These are phyloP conservation scores for Blastocystis sp. DNA, from an alignment of 352 stramenopile species.

Conservation along the genomic window DNA sequence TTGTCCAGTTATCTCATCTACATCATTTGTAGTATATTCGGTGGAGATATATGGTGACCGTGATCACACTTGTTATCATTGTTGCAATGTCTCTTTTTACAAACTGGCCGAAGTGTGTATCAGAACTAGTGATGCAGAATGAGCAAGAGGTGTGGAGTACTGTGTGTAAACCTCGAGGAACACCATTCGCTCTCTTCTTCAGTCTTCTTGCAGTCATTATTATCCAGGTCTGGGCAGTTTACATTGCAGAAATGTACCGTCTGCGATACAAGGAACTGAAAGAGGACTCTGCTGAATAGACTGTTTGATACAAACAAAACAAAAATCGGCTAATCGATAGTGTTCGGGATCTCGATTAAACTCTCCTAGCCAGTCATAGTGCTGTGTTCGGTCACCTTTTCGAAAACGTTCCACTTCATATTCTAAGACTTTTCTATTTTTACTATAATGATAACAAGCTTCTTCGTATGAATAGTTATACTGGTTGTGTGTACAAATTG, in stretches of 20 bases:
- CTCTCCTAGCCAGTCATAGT: constrained; percentile 31
- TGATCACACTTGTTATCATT: constrained; percentile 22
- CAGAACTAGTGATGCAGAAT: neutral
- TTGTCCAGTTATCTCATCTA: neutral
- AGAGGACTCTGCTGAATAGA: neutral
- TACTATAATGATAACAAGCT: constrained; percentile 53
- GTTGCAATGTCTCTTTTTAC: constrained; percentile 2
- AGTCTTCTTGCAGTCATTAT: constrained; percentile 35
- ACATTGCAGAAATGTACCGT: constrained; percentile 51
- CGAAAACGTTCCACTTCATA: neutral
- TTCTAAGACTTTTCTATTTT: constrained; percentile 24
- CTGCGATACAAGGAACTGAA: constrained; percentile 12
- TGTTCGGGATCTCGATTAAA: constrained; percentile 53
- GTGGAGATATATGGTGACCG: constrained; percentile 27
- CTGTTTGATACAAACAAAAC: constrained; percentile 9
- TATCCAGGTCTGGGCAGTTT: constrained; percentile 23
- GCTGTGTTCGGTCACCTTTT: neutral
- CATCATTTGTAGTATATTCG: constrained; percentile 8
- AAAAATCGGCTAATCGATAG: constrained; percentile 25
- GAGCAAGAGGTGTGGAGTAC: constrained; percentile 42
- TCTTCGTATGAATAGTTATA: constrained; percentile 54
- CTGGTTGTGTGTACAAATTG: constrained; percentile 46
- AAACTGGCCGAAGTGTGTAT: constrained; percentile 36
- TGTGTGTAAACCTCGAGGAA: neutral
- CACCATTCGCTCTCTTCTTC: constrained; percentile 51